These are phyloP conservation scores for Pisolithus marmoratus DNA, from an alignment of 768 basidiomycete species.

Conservation along the genomic window DNA sequence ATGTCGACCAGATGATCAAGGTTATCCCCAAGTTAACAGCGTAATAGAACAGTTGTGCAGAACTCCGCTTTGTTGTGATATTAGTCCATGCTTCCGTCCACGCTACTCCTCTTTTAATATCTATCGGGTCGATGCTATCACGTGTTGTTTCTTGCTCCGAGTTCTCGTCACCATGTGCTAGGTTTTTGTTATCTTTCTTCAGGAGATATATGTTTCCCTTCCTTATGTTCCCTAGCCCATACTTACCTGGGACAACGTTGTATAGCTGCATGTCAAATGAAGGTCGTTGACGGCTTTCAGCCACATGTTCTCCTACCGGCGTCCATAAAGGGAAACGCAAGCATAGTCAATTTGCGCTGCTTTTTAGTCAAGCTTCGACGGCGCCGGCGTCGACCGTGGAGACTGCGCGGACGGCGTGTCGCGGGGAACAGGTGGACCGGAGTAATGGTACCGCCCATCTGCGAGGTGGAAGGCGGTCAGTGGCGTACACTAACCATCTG, in stretches of 20 bases:
- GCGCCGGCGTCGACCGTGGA: not conserved
- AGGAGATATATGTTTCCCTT: too few species aligned
- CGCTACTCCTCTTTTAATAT: not conserved
- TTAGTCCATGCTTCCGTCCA: not conserved
- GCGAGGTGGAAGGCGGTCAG: not conserved
- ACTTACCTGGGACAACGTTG: too few species aligned
- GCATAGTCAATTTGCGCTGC: not conserved
- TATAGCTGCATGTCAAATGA: too few species aligned
- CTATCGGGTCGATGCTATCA: too few species aligned
- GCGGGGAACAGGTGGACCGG: conserved; percentile 33
- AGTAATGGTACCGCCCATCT: conserved; percentile 42
- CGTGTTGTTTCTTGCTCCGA: too few species aligned
- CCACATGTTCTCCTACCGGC: too few species aligned
- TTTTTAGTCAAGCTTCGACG: conserved; percentile 6
- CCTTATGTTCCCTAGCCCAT: too few species aligned
- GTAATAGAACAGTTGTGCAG: conserved; percentile 19
- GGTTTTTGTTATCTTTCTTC: too few species aligned
- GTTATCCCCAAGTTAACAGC: conserved; percentile 72
- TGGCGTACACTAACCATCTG: not conserved
- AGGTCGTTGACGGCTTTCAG: too few species aligned
- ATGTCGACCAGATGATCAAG: conserved; percentile 75
- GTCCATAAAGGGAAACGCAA: too few species aligned
- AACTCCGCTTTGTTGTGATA: not conserved
- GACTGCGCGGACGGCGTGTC: conserved; percentile 11
- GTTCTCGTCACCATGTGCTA: too few species aligned